Base-by-base conservation (phyloP, 2,329 filamentous ascomycete genomes). In the Fusarium lateritium region DNA sequence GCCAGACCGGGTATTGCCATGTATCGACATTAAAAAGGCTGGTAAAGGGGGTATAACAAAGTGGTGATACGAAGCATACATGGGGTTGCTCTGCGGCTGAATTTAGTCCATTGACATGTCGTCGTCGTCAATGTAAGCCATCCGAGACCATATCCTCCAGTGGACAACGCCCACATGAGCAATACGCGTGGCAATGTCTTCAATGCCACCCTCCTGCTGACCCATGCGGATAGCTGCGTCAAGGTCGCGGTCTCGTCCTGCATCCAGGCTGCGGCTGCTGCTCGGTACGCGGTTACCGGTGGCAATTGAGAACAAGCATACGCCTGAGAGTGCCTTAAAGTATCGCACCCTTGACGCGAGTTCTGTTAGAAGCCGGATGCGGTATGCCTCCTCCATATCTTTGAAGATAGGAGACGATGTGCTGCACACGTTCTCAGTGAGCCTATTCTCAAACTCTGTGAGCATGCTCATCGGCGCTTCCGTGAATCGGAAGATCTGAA, bases 131-230 rank as follows among this genome's bases (percentile, higher is more conserved):
- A 81, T 69, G 76, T 97, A 97, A 14, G 92, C 89, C 54, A 97
- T 83, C 3, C 88, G 88, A 2, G 88, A 87, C 94, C 94, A 98
- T 5, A 97, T 91, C 49, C 93, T 88, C 94, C 94, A 98, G 79
- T 98, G 94, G 24, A 98, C 82, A 7, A 96, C 85, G 15, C 92
- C 89, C 44, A 98, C 88, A 75, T 98, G 95, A 7, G 93, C 91
- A 51, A 97, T 85, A 45, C 93, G 89, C 44, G 90, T 91, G 2
- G 93, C 89, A 77, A 97, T 88, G 61, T 94, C 90, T 43, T 86
- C 84, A 38, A 92, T 75, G 34, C 85, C 83, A 43, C 81, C 83
- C 49, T 88, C 86, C 50, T 87, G 85, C 43, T 85, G 82, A 10
- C 79, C 77, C 56, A 84, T 83, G 11, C 80, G 81, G 62, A 73